Conservation (phyloP, 2,329 filamentous ascomycete genomes). For the Neophaeococcomyces mojaviensis region DNA sequence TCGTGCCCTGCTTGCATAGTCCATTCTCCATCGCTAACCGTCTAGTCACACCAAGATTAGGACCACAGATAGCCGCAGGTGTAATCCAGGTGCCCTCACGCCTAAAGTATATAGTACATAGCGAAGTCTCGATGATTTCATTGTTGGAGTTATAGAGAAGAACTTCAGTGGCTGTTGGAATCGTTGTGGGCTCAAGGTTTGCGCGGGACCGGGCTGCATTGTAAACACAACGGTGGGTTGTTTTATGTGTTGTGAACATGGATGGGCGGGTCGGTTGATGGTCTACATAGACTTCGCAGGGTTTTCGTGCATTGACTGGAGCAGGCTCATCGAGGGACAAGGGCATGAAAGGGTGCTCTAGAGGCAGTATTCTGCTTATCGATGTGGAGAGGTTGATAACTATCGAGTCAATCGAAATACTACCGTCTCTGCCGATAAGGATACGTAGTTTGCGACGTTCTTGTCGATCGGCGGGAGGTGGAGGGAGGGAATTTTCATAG, state of each 20-base stretch:
- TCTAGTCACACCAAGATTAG: conserved; percentile 73
- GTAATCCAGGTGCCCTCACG: conserved; percentile 68
- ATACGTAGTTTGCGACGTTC: conserved; percentile 10
- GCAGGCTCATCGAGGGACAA: background rate
- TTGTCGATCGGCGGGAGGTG: background rate
- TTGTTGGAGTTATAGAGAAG: conserved; percentile 60
- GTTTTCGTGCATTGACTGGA: background rate
- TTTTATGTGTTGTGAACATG: conserved; percentile 79
- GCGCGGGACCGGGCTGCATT: conserved; percentile 58
- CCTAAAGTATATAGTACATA: conserved; percentile 76
- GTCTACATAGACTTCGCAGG: conserved; percentile 32
- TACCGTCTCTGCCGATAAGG: conserved; percentile 9
- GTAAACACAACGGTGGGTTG: conserved; percentile 66
- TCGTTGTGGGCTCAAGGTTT: conserved; percentile 37
- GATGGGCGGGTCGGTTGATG: conserved; percentile 42
- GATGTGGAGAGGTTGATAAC: conserved; percentile 5
- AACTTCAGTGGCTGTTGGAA: conserved; percentile 55
- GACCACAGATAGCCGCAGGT: conserved; percentile 67
- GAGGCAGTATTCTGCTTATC: background rate
- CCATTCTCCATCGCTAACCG: conserved; percentile 69
- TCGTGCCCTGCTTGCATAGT: conserved; percentile 59
- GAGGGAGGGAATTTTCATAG: background rate
- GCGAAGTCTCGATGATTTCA: conserved; percentile 76
- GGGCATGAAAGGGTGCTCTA: conserved; percentile 1
- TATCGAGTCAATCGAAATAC: conserved; percentile 11